phyloP scores from a whole-genome alignment of 306 rosid genomes.

The Senna siamea region DNA sequence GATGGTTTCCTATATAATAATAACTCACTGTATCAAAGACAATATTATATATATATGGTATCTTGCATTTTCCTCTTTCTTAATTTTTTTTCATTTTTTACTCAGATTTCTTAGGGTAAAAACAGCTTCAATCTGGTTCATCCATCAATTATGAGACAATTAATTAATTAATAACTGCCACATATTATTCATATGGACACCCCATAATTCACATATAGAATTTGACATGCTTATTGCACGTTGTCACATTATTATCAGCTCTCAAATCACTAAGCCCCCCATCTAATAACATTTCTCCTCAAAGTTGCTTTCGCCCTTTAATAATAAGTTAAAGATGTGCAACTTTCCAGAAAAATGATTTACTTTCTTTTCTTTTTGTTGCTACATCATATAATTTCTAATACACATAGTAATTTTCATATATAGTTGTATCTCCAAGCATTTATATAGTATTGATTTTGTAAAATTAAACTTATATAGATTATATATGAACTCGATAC shows the following conservation, averaged over 20 bases:
- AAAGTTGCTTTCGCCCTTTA: slow-evolving; percentile 21
- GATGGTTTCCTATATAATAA: not conserved
- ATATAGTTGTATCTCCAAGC: too few relatives aligned
- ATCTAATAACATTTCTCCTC: not conserved
- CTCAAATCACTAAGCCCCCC: not conserved
- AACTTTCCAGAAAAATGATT: slow-evolving; percentile 6
- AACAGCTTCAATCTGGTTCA: not conserved
- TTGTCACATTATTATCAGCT: slow-evolving; percentile 13
- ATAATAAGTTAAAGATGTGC: not conserved
- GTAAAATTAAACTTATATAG: too few relatives aligned
- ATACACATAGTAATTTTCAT: too few relatives aligned
- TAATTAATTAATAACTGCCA: not conserved
- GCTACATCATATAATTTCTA: not conserved
- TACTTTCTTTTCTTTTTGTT: not conserved
- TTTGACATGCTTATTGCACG: slow-evolving; percentile 1
- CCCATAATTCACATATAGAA: not conserved
- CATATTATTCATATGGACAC: not conserved
- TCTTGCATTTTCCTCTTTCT: not conserved
- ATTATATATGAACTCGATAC: too few relatives aligned
- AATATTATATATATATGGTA: not conserved
- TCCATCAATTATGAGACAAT: not conserved
- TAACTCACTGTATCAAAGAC: not conserved
- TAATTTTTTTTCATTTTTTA: too few relatives aligned
- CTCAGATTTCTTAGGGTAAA: not conserved
- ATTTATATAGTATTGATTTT: too few relatives aligned